A percentile compares a stretch with the other conserved stretches of the same genome.
phyloP scores from a whole-genome alignment of 2,329 filamentous ascomycete species.

The Paraphaeosphaeria sporulosa region DNA sequence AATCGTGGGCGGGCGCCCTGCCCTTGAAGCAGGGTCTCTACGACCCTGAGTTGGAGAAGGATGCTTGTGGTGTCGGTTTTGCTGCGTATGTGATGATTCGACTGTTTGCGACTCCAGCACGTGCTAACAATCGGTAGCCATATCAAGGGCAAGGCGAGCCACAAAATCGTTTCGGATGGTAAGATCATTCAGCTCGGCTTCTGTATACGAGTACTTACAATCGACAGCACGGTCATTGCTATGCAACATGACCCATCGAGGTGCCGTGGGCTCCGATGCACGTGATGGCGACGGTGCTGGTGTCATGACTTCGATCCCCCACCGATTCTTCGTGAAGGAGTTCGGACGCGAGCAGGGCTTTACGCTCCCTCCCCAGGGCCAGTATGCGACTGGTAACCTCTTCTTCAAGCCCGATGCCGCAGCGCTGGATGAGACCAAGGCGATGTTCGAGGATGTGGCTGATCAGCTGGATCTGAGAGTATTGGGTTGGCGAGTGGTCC shows the following conservation, averaged over 20 bases:
- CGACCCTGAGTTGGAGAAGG: constrained; percentile 94
- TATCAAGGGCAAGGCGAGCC: constrained; percentile 95
- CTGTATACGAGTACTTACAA: constrained; percentile 37
- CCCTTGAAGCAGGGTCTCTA: constrained; percentile 99
- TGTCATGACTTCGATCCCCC: constrained; percentile 99
- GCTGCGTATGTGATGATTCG: constrained; percentile 74
- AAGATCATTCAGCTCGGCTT: constrained; percentile 44
- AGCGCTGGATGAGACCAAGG: constrained; percentile 86
- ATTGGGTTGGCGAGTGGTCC: constrained; percentile 94
- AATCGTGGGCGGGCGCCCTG: constrained; percentile 93
- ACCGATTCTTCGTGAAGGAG: constrained; percentile 98
- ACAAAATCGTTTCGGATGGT: constrained; percentile 99
- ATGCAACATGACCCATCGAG: constrained; percentile 99
- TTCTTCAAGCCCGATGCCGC: constrained; percentile 98
- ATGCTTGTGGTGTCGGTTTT: constrained; percentile 99
- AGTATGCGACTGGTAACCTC: constrained; percentile 96
- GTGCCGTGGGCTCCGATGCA: constrained; percentile 96
- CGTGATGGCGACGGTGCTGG: constrained; percentile 97
- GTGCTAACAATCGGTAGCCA: constrained; percentile 66
- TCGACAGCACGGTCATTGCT: constrained; percentile 82
- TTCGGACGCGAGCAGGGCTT: constrained; percentile 91
- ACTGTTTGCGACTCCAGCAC: background rate
- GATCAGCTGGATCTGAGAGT: constrained; percentile 86
- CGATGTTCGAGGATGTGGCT: constrained; percentile 93
- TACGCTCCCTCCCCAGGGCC: constrained; percentile 84